Base-by-base conservation (phyloP, 2,329 filamentous ascomycete genomes). In the Chaetomium olivaceum region DNA sequence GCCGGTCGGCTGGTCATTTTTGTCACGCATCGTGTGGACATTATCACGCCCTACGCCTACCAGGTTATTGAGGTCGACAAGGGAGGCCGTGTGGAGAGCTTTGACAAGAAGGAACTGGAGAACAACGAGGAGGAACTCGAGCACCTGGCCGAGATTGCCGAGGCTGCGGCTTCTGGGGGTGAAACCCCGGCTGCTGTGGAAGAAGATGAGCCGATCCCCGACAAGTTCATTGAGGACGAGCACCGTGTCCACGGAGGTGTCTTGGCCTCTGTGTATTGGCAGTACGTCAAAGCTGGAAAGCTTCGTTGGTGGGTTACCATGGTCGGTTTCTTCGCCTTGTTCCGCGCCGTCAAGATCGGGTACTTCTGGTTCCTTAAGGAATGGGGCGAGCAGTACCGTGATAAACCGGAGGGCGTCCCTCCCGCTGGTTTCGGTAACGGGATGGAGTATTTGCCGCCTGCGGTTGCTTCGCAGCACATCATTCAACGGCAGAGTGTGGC, bases 311-410 rank as follows among this genome's bases (percentile, higher is more conserved):
- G 93, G 93, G 75, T 79, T 3, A 72, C 87, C 1, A 81, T 93
- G 2, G 80, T 94, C 3, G 39, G 86, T 1, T 79, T 88, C 14
- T 86, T 93, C 66, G 76, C 84, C 6, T 50, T 88, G 0, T 91
- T 87, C 71, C 87, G 93, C 7, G 73, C 87, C 14, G 78, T 86
- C 21, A 85, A 88, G 46, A 81, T 96, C 48, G 83, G 83, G 1
- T 86, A 92, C 72, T 88, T 86, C 1, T 94, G 92, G 85, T 93
- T 95, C 54, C 82, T 97, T 62, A 96, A 97, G 74, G 84, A 89
- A 29, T 97, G 93, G 92, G 91, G 91, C 33, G 91, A 96, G 74
- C 87, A 87, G 7, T 94, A 93, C 75, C 79, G 81, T 8, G 76
- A 74, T 57, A 60, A 68, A 61, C 65, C 69, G 55, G 66, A 63